Conservation (phyloP, 1,139 yeast genomes). For the Meyerozyma elateridarum region DNA sequence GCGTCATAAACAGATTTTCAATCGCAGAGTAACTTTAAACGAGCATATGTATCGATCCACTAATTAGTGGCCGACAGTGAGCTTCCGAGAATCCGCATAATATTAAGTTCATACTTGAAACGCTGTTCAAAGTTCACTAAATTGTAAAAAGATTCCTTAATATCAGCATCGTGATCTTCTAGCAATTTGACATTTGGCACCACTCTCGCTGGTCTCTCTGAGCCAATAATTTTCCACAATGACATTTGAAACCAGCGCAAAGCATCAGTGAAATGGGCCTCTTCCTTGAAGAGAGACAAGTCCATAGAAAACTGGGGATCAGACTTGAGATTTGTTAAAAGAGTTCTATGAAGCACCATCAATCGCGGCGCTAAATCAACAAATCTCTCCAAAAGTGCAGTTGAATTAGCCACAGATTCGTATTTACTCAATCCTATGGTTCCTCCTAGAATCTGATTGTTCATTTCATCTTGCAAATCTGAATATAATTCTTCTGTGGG, state of each 20-base stretch:
- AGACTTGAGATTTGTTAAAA: background rate
- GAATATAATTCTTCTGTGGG: conserved; percentile 2
- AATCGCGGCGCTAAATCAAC: background rate
- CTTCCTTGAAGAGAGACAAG: conserved; percentile 12
- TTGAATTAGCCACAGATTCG: conserved; percentile 4
- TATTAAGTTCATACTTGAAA: background rate
- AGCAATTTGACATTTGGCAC: background rate
- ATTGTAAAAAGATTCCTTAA: background rate
- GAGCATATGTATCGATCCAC: too few species aligned
- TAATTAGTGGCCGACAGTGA: too few species aligned
- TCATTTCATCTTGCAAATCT: conserved; percentile 2
- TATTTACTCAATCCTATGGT: conserved; percentile 11
- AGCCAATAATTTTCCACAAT: background rate
- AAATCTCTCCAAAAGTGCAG: conserved; percentile 1
- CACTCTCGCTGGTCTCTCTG: background rate
- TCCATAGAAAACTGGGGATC: conserved; percentile 1
- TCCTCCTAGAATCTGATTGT: conserved; percentile 8
- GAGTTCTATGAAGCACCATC: background rate
- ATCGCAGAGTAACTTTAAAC: too few species aligned
- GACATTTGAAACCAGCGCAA: conserved; percentile 8
- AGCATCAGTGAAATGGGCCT: conserved; percentile 12
- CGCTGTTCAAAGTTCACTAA: conserved; percentile 2
- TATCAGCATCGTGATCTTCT: background rate
- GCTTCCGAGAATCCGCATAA: background rate
- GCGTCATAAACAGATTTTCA: too few species aligned